Conservation (phyloP, 176 grass and related monocot species). For the Triticum dicoccoides region DNA sequence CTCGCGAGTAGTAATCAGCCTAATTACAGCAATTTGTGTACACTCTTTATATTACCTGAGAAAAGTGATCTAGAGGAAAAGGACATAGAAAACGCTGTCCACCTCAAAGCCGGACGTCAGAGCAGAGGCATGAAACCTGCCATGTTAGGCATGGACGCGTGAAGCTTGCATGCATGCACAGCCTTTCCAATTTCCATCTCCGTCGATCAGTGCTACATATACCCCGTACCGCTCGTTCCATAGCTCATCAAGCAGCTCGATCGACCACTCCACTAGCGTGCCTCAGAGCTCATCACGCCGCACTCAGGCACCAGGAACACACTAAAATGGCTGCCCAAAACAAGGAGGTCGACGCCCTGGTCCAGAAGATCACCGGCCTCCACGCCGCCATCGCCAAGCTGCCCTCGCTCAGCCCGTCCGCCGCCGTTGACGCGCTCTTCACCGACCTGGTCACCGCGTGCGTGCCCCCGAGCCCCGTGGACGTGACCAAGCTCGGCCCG, state of each 20-base stretch:
- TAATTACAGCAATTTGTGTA: no score
- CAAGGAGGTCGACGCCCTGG: slow-evolving; percentile 40
- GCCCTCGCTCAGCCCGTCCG: slow-evolving; percentile 45
- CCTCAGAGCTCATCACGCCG: background rate
- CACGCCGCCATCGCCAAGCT: slow-evolving; percentile 48
- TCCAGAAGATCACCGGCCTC: slow-evolving; percentile 50
- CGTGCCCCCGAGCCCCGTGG: slow-evolving; percentile 53
- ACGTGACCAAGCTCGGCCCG: slow-evolving; percentile 45
- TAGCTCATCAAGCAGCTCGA: background rate
- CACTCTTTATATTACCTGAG: no score
- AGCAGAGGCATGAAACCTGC: background rate
- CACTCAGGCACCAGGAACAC: background rate
- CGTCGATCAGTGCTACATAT: background rate
- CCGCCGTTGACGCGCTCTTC: slow-evolving; percentile 56
- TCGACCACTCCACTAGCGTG: background rate
- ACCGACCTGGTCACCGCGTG: slow-evolving; percentile 59
- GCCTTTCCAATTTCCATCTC: background rate
- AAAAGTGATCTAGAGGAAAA: no score
- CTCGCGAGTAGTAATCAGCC: no score
- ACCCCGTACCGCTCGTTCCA: background rate
- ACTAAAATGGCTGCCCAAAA: slow-evolving; percentile 32
- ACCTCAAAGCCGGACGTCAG: background rate
- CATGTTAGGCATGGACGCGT: background rate
- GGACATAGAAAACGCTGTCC: background rate
- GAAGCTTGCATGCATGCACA: background rate